Evolutionary conservation across 768 basidiomycete species (phyloP).

Genomic region (Leccinum subgranulosum): DNA sequence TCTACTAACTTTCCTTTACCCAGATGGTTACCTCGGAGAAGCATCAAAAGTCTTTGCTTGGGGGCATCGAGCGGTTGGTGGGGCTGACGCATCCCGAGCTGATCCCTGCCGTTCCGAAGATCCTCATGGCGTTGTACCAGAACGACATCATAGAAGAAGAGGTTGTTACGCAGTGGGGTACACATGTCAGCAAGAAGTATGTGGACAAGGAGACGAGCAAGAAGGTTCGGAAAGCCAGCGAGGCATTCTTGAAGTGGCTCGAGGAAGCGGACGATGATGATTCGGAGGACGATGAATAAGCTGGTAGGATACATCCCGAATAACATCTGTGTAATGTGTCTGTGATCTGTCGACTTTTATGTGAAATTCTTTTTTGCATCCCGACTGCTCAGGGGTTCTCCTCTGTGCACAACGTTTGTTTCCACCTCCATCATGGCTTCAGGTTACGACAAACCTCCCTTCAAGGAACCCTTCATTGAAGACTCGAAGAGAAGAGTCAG

Average conservation of each 20-base stretch:
- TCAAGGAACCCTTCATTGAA: slow-evolving; percentile 47
- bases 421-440: slow-evolving; percentile 13
- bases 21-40: slow-evolving; percentile 92
- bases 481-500: slow-evolving; percentile 48
- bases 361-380: neutral
- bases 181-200: slow-evolving; percentile 95
- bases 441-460: slow-evolving; percentile 27
- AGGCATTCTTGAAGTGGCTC: slow-evolving; percentile 96
- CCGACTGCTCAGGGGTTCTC: neutral
- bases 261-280: slow-evolving; percentile 85
- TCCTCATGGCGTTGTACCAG: slow-evolving; percentile 94
- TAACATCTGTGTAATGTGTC: neutral
- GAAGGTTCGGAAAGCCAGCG: slow-evolving; percentile 92
- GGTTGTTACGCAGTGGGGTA: slow-evolving; percentile 87
- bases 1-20: slow-evolving; percentile 6
- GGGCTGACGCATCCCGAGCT: slow-evolving; percentile 75
- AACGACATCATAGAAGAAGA: slow-evolving; percentile 91
- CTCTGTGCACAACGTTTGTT: neutral
- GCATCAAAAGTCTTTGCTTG: slow-evolving; percentile 91
- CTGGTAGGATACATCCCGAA: neutral
- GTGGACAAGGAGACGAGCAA: slow-evolving; percentile 94
- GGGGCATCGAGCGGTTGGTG: slow-evolving; percentile 86
- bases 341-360: slow-evolving; percentile 16
- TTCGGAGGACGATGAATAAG: slow-evolving; percentile 30
- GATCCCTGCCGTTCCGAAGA: slow-evolving; percentile 73